phyloP scores from a whole-genome alignment of 208 protist genomes.

The Acanthamoeba rhysodes region DNA sequence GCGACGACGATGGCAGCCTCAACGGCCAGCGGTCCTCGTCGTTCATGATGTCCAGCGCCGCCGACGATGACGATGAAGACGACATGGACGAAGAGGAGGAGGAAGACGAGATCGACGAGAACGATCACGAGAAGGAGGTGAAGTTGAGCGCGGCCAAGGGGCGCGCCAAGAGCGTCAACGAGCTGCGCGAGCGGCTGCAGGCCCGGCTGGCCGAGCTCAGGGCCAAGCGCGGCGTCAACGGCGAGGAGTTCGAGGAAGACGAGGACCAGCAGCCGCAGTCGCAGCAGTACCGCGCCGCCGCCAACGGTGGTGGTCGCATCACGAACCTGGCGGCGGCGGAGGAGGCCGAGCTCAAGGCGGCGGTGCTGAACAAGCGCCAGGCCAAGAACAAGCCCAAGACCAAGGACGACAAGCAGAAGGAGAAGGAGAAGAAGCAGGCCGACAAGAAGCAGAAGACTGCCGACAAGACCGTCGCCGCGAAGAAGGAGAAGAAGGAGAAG shows the following conservation, averaged over 20 bases:
- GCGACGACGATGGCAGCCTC: not conserved
- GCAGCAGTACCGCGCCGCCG: not conserved
- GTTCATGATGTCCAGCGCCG: not conserved
- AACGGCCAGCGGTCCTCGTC: not conserved
- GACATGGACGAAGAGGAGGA: conserved; percentile 1
- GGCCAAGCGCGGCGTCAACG: conserved; percentile 8
- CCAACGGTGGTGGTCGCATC: not conserved
- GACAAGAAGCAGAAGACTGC: not conserved
- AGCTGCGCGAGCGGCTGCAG: conserved; percentile 37
- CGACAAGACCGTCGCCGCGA: not conserved
- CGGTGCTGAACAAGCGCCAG: conserved; percentile 26
- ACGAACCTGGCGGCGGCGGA: not conserved
- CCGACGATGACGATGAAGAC: conserved; percentile 28
- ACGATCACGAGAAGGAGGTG: conserved; percentile 41
- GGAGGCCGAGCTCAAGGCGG: not conserved
- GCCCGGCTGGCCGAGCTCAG: conserved; percentile 11
- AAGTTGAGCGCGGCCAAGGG: conserved; percentile 58
- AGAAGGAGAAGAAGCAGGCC: conserved; percentile 47
- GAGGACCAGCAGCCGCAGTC: not conserved
- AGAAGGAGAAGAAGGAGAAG: not conserved
- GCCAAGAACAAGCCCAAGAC: not conserved
- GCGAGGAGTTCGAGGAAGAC: conserved; percentile 8
- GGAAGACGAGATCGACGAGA: conserved; percentile 24
- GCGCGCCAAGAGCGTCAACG: conserved; percentile 23
- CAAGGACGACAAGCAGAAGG: conserved; percentile 18